A percentile compares a stretch with the other conserved stretches of the same genome.
These are phyloP conservation scores for Ophiostoma fasciatum DNA, from an alignment of 2,329 filamentous ascomycete genomes.

Conservation along the genomic window DNA sequence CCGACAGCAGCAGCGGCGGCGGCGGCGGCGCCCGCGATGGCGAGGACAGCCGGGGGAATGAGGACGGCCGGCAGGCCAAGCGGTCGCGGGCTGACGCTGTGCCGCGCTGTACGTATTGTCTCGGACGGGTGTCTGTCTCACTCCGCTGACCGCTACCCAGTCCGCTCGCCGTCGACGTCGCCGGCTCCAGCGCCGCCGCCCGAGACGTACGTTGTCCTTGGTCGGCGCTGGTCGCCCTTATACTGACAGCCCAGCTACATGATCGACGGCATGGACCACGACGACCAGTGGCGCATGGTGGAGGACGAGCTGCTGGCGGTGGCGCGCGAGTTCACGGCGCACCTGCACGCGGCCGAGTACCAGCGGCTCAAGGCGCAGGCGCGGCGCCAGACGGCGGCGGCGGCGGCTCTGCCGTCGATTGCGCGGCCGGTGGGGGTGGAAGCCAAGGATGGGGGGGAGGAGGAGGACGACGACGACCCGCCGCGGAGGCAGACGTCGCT, in stretches of 20 bases:
- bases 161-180: constrained; percentile 19
- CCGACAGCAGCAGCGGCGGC: neutral
- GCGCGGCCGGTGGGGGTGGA: constrained; percentile 18
- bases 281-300: constrained; percentile 68
- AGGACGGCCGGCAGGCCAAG: neutral
- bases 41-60: too few relatives aligned
- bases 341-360: constrained; percentile 68
- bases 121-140: too few relatives aligned
- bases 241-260: constrained; percentile 35
- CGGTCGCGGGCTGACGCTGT: neutral
- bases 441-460: neutral
- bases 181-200: constrained; percentile 17
- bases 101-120: too few relatives aligned
- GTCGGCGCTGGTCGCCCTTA: neutral
- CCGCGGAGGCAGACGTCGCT: constrained; percentile 24
- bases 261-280: constrained; percentile 46
- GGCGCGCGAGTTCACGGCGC: constrained; percentile 55
- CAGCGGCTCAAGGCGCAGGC: constrained; percentile 46
- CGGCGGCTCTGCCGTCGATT: constrained; percentile 33
- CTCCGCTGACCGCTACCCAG: too few relatives aligned
- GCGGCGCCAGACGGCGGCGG: constrained; percentile 37
- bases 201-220: constrained; percentile 13
- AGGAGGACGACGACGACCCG: constrained; percentile 12
- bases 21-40: neutral
- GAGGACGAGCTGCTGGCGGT: constrained; percentile 62